Base-by-base conservation (phyloP, 495 filamentous ascomycete genomes). In the Aspergillus bridgeri region DNA sequence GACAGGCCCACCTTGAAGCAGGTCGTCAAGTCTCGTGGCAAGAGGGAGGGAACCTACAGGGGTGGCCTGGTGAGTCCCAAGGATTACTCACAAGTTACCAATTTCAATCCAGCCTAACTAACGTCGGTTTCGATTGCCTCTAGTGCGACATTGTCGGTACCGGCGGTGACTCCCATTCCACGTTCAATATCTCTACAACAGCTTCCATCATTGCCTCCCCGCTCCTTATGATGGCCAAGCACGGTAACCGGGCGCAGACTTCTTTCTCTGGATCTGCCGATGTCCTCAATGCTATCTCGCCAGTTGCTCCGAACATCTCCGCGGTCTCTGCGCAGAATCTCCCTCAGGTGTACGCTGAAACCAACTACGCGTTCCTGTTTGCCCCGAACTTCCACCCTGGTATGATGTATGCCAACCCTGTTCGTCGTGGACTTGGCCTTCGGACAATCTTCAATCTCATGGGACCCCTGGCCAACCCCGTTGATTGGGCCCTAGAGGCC, bases 81-180 rank as follows among this genome's bases (percentile, higher is more conserved):
- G 27, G 0, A 6, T 25, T 27, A 20, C 13, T 22, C 8, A 0
- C 48, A 29, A 29, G 20, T 11, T 54, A 17, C 18, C 29, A 20
- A 7, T 52, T n/a, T 46, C 23, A 29, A 42, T 33, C 15, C n/a
- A n/a, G n/a, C n/a, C 21, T 48, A 27, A 21, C 20, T 48, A 22
- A 44, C 24, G 19, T 65, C 42, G 69, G 38, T 9, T 13, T n/a
- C 19, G 9, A 8, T 57, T 7, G 42, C 33, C 27, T 62, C 22
- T 49, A 92, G 87, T 93, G 92, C 72, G 95, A 99, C 70, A 96
- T 99, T 65, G 95, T 98, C 47, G 95, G 95, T 65, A 99, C 95
- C 15, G 95, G 95, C 51, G 95, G 95, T 67, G 94, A 98, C 75
- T 87, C 88, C 29, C 91, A 97, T 78, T 89, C 91, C 69, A 99